These are phyloP conservation scores for Pythium guiyangense DNA, from an alignment of 352 stramenopile genomes.

Conservation along the genomic window DNA sequence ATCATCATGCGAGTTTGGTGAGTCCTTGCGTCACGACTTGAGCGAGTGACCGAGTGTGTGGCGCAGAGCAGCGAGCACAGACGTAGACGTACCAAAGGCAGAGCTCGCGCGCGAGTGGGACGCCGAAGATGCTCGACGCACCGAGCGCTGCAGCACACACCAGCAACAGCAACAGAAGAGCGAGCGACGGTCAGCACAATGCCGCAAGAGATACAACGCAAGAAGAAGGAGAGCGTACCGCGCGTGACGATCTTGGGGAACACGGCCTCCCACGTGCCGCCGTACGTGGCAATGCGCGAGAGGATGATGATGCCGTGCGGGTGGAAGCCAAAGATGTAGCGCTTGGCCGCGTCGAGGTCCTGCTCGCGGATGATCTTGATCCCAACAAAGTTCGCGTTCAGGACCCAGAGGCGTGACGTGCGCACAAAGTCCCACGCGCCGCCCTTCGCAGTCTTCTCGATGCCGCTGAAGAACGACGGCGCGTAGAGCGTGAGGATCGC, in stretches of 20 bases:
- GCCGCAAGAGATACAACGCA: too few species aligned
- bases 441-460: slow-evolving; percentile 29
- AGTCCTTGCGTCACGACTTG: too few species aligned
- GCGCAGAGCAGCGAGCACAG: too few species aligned
- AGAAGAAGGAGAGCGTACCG: too few species aligned
- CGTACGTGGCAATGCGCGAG: slow-evolving; percentile 38
- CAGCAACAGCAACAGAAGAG: too few species aligned
- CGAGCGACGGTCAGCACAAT: too few species aligned
- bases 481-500: slow-evolving; percentile 33
- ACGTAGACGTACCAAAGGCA: slow-evolving; percentile 15
- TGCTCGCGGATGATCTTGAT: slow-evolving; percentile 39
- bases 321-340: slow-evolving; percentile 47
- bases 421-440: slow-evolving; percentile 32
- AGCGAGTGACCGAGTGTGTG: too few species aligned
- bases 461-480: slow-evolving; percentile 35
- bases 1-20: too few species aligned
- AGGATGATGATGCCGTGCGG: slow-evolving; percentile 50
- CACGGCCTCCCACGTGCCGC: slow-evolving; percentile 38
- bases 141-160: slow-evolving; percentile 7
- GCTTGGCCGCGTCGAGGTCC: slow-evolving; percentile 18
- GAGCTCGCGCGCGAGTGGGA: slow-evolving; percentile 18
- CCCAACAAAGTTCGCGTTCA: too few species aligned
- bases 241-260: slow-evolving; percentile 26
- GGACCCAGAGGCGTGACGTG: slow-evolving; percentile 27
- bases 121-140: slow-evolving; percentile 19